phyloP scores from a whole-genome alignment of 768 basidiomycete genomes.

The Mycena alexandri region DNA sequence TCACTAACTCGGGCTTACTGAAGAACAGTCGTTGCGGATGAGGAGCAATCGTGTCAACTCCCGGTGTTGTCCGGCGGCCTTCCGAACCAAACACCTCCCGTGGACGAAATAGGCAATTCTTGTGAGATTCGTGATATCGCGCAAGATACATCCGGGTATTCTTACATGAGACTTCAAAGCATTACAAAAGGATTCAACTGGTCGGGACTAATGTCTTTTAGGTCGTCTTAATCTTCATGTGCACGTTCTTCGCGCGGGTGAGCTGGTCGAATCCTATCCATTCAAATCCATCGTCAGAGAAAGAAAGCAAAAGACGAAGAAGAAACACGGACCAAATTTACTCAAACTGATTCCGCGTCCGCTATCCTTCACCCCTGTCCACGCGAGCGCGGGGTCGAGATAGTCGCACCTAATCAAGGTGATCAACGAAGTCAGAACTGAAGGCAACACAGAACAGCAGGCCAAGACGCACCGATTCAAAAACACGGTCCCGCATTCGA shows the following conservation, averaged over 20 bases:
- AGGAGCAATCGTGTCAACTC: no score
- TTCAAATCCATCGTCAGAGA: conserved; percentile 5
- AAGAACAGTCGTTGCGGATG: not conserved
- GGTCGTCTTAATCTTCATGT: conserved; percentile 82
- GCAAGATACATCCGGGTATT: no score
- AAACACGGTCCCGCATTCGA: conserved; percentile 94
- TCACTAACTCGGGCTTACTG: not conserved
- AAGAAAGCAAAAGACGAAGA: not conserved
- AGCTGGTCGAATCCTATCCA: conserved; percentile 84
- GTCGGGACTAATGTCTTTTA: conserved; percentile 22
- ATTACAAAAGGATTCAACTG: no score
- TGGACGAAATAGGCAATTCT: conserved; percentile 7
- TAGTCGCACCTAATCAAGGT: conserved; percentile 75
- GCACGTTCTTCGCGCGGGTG: conserved; percentile 82
- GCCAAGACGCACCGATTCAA: conserved; percentile 74
- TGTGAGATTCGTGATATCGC: no score
- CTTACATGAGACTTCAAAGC: no score
- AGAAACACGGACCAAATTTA: conserved; percentile 76
- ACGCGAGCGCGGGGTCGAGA: conserved; percentile 92
- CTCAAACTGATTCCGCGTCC: conserved; percentile 93
- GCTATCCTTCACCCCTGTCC: conserved; percentile 95
- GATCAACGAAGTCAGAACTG: not conserved
- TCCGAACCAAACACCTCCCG: conserved; percentile 19
- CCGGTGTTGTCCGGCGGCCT: not conserved
- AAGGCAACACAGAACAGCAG: not conserved